phyloP scores from a whole-genome alignment of 1,284 basidiomycete species.

The Omphalotus olearius region DNA sequence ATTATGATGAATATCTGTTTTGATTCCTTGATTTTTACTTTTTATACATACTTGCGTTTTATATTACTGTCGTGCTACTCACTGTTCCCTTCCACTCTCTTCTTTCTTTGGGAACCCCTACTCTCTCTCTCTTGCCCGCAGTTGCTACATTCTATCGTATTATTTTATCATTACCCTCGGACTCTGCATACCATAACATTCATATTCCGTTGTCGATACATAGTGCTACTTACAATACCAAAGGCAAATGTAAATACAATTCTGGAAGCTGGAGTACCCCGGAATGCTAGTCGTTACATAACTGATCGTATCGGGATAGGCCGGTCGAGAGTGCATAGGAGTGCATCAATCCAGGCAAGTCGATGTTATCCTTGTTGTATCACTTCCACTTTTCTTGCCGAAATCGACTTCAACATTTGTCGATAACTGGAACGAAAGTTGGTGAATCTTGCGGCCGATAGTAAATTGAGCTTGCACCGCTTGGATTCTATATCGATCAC shows the following conservation, averaged over 20 bases:
- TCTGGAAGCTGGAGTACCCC: not conserved
- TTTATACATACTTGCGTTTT: no score
- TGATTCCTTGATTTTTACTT: no score
- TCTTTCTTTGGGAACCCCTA: not conserved
- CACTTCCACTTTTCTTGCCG: no score
- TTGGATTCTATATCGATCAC: no score
- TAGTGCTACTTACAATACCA: slow-evolving; percentile 6
- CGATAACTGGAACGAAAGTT: not conserved
- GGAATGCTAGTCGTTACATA: no score
- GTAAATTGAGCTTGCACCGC: no score
- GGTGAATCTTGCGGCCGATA: not conserved
- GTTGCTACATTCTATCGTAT: not conserved
- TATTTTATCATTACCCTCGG: slow-evolving; percentile 4
- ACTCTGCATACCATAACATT: slow-evolving; percentile 4
- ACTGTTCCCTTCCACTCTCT: not conserved
- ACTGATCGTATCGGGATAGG: no score
- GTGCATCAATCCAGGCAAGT: no score
- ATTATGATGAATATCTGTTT: not conserved
- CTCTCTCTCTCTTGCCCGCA: not conserved
- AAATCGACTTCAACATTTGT: no score
- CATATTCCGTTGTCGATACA: slow-evolving; percentile 9
- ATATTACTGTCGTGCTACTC: no score
- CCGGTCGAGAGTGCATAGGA: no score
- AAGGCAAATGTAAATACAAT: not conserved
- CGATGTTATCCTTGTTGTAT: no score